phyloP scores from a whole-genome alignment of 306 rosid genomes.

The Crotalaria pallida region DNA sequence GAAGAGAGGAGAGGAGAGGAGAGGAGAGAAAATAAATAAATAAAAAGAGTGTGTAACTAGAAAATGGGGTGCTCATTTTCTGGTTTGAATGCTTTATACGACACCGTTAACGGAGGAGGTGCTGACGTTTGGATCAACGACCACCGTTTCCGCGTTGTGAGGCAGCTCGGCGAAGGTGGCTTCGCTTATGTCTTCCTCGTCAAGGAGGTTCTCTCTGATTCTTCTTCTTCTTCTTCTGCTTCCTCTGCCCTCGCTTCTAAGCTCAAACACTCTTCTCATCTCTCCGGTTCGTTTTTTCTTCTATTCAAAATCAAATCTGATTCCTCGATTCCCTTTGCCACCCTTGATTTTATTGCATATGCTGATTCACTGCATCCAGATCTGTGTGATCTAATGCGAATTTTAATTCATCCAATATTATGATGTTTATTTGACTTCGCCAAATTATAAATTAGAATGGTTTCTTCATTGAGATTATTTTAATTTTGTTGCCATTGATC shows the following conservation, averaged over 20 bases:
- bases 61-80: slow-evolving; percentile 95
- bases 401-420: not conserved
- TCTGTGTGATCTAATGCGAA: slow-evolving; percentile 19
- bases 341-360: not conserved
- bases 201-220: slow-evolving; percentile 61
- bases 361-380: not conserved
- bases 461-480: not conserved
- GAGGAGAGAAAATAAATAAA: too few relatives aligned
- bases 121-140: slow-evolving; percentile 99
- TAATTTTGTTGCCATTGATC: not conserved
- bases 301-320: not conserved
- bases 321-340: not conserved
- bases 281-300: slow-evolving; percentile 57
- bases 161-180: slow-evolving; percentile 99
- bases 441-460: not conserved
- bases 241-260: slow-evolving; percentile 53
- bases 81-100: slow-evolving; percentile 82
- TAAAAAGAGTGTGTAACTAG: too few relatives aligned
- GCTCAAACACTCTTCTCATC: slow-evolving; percentile 67
- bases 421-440: not conserved
- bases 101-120: slow-evolving; percentile 86
- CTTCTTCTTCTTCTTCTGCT: slow-evolving; percentile 34
- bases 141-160: slow-evolving; percentile 72
- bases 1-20: not conserved
- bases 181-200: slow-evolving; percentile 82